Percentiles rank a stretch among this genome's conserved stretches.
Conservation (phyloP, 176 grass and related monocot genomes). For the Hordeum vulgare region MorexV3_pseudomolecules_assembly NC_058520.1:444864474-444864973, state of each 20-base stretch:
- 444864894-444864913: neutral
- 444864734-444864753: neutral
- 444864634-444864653: neutral
- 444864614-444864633: neutral
- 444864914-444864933: neutral
- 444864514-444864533: conserved; percentile 70
- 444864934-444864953: neutral
- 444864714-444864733: neutral
- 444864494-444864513: conserved; percentile 19
- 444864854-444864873: neutral
- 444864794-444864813: neutral
- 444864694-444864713: conserved; percentile 6
- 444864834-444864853: neutral
- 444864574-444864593: conserved; percentile 8
- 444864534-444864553: conserved; percentile 80
- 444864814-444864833: neutral
- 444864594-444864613: conserved; percentile 3
- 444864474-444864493: conserved; percentile 1
- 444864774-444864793: neutral
- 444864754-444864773: neutral
- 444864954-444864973: neutral
- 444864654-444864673: neutral
- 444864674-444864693: neutral
- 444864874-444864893: neutral
- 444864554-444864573: conserved; percentile 60